Base-by-base conservation (phyloP, 352 stramenopile genomes). In the Blastocystis hominis region DNA sequence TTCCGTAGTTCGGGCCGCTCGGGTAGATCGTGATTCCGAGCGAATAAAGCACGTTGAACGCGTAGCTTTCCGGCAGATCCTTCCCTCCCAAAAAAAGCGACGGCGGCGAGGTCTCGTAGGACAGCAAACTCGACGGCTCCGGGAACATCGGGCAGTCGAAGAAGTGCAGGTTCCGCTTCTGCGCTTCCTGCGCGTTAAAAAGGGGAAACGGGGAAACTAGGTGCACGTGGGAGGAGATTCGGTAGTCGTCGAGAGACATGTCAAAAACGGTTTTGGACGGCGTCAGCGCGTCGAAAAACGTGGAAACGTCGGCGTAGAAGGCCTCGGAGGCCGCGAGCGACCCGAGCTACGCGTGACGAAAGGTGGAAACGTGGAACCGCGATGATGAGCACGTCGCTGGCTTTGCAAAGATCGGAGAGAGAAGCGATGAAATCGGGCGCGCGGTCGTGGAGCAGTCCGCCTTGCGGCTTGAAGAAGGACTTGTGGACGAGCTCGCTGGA, bases 211-310 rank as follows among this genome's bases (percentile, higher is more conserved):
- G 17, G 7, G 5, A 13, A 3, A 78, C 68, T 38, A 13, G 15
- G 53, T 78, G 68, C 15, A 78, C 62, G 20, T 46, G 20, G 5
- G 68, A 55, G 5, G 68, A 78, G 10, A 34, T 20, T 10, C n/a
- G 42, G 42, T 78, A 78, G 42, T 78, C 68, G 4, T 78, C 68
- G 10, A 78, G 42, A 9, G 68, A 42, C 68, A 78, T 78, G 42
- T 78, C 68, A 38, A 59, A 78, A 0, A 78, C 20, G 5, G 40
- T 17, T 55, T 61, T 78, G 2, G 36, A 17, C 6, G 68, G 53
- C 42, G 40, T 44, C 42, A 78, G 36, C 5, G 17, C 1, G 2
- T 56, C 68, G 24, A 78, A 55, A 55, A 78, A 78, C 17, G 34
- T 38, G 20, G 59, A 40, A n/a, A 17, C 40, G 53, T 78, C 42